A percentile compares a stretch with the other conserved stretches of the same genome.
phyloP scores from a whole-genome alignment of 441 rosid species.

The Erodium trifolium region DNA sequence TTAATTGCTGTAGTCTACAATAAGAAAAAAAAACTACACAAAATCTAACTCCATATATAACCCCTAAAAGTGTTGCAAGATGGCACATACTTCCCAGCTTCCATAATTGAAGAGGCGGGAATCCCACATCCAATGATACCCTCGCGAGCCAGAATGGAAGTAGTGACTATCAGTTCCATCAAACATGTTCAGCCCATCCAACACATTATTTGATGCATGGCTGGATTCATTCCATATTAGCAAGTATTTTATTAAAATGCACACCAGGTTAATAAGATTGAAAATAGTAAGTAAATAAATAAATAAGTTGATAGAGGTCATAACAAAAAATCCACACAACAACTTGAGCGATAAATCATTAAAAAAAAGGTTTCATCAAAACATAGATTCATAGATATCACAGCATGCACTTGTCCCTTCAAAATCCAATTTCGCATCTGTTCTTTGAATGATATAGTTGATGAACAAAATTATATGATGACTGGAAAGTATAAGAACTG shows the following conservation, averaged over 20 bases:
- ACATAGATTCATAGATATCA: not conserved
- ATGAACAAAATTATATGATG: not conserved
- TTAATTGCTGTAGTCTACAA: conserved; percentile 8
- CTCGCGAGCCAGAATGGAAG: conserved; percentile 82
- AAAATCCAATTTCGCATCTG: conserved; percentile 6
- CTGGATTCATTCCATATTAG: conserved; percentile 33
- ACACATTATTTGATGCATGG: conserved; percentile 83
- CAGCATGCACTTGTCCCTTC: not conserved
- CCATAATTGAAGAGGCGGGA: conserved; percentile 97
- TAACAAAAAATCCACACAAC: not conserved
- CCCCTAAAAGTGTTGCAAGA: conserved; percentile 9
- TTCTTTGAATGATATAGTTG: conserved; percentile 8
- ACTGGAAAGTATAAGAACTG: not conserved
- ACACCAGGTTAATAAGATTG: not conserved
- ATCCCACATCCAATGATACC: conserved; percentile 99
- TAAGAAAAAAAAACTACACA: conserved; percentile 9
- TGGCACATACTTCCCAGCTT: conserved; percentile 79
- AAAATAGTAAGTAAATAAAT: not conserved
- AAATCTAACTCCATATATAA: conserved; percentile 10
- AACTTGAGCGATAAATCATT: not conserved
- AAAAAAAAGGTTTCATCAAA: not conserved
- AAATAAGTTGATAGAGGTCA: not conserved
- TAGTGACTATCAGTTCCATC: conserved; percentile 95
- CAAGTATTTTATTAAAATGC: conserved; percentile 15
- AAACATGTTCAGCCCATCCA: conserved; percentile 96